A percentile compares a stretch with the other conserved stretches of the same genome.
phyloP scores from a whole-genome alignment of 768 basidiomycete species.

The Amanita exitialis region DNA sequence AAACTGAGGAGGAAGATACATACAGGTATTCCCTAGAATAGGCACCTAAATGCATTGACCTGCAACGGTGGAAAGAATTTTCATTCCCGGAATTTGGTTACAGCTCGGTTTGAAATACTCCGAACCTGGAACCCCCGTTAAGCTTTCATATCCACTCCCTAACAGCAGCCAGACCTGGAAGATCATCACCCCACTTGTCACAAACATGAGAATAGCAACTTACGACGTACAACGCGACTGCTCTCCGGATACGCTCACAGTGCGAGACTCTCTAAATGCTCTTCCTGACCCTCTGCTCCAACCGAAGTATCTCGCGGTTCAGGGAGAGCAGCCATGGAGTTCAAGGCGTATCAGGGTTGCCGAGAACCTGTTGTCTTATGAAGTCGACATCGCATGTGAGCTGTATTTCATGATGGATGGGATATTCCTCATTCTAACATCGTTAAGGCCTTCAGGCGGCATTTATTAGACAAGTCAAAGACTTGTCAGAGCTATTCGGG shows the following conservation, averaged over 20 bases:
- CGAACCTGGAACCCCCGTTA: no score
- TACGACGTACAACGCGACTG: conserved; percentile 49
- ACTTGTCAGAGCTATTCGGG: conserved; percentile 45
- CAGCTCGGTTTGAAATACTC: no score
- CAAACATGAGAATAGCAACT: conserved; percentile 24
- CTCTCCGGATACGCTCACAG: conserved; percentile 37
- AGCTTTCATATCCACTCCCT: no score
- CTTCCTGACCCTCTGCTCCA: conserved; percentile 31
- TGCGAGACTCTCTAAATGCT: conserved; percentile 31
- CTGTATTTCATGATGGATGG: not conserved
- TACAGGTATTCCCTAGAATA: no score
- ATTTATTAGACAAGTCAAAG: conserved; percentile 43
- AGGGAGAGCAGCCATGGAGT: conserved; percentile 45
- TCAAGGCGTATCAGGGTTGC: conserved; percentile 36
- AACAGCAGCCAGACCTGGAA: no score
- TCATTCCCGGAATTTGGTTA: no score
- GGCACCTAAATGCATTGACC: no score
- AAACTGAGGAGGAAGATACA: no score
- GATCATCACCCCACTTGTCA: not conserved
- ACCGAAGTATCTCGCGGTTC: conserved; percentile 20
- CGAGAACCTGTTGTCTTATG: conserved; percentile 31
- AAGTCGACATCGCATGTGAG: conserved; percentile 28
- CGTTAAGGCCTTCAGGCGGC: conserved; percentile 41
- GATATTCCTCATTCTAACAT: not conserved
- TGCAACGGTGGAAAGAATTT: no score